phyloP scores from a whole-genome alignment of 1,139 yeast species.

The Geotrichum macrosporum region DNA sequence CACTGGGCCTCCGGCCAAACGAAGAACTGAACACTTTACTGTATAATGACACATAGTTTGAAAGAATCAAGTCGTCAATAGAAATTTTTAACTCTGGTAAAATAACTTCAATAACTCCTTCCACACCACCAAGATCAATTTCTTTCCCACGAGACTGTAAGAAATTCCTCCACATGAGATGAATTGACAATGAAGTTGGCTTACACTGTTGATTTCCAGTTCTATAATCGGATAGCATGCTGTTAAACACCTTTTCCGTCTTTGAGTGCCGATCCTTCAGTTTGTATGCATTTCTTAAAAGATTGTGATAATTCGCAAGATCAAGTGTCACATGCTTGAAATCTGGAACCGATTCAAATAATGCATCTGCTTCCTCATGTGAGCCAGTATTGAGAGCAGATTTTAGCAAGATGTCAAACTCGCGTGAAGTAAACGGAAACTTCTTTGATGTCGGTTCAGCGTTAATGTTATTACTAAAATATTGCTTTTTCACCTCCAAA shows the following conservation, averaged over 20 bases:
- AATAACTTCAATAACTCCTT: conserved; percentile 3
- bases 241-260: conserved; percentile 9
- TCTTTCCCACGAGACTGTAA: conserved; percentile 12
- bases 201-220: conserved; percentile 10
- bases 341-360: conserved; percentile 4
- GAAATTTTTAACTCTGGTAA: conserved; percentile 14
- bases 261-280: conserved; percentile 3
- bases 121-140: conserved; percentile 14
- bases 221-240: conserved; percentile 8
- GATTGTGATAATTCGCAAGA: conserved; percentile 15
- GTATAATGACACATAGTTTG: conserved; percentile 17
- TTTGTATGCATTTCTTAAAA: conserved; percentile 13
- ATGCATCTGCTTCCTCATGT: conserved; percentile 2
- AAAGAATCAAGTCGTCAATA: conserved; percentile 13
- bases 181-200: conserved; percentile 14
- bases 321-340: conserved; percentile 14
- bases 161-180: conserved; percentile 15
- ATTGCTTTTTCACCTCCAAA: conserved; percentile 7
- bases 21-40: conserved; percentile 12
- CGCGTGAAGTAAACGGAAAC: conserved; percentile 16
- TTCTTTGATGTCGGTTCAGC: conserved; percentile 1
- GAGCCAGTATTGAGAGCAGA: conserved; percentile 19
- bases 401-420: conserved; percentile 18
- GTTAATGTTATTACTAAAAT: conserved; percentile 9
- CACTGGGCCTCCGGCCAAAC: conserved; percentile 13